A percentile compares a stretch with the other conserved stretches of the same genome.
Evolutionary conservation across 495 filamentous ascomycete genomes (phyloP).

Genomic region (Podospora didyma): DNA sequence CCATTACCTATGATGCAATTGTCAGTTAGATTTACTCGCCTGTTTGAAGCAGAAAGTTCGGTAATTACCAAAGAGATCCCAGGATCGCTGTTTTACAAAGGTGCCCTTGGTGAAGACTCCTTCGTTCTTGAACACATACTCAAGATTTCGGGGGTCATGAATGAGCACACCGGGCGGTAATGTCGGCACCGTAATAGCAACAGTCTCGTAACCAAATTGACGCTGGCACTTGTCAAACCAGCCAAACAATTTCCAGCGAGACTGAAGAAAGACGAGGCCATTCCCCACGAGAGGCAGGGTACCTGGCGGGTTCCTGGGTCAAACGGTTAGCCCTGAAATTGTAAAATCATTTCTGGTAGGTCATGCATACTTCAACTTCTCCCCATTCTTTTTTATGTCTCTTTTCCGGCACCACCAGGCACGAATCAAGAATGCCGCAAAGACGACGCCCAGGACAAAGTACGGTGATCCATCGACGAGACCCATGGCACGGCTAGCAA

Average conservation of each 20-base stretch:
- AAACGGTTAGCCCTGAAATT: too few relatives aligned
- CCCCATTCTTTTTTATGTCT: conserved; percentile 22
- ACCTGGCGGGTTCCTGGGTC: conserved; percentile 44
- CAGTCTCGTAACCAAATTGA: conserved; percentile 51
- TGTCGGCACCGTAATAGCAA: conserved; percentile 53
- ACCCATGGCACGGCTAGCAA: conserved; percentile 9
- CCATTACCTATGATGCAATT: conserved; percentile 42
- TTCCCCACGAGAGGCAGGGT: conserved; percentile 56
- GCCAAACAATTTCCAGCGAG: conserved; percentile 51
- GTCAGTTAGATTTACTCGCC: not conserved
- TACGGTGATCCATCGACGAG: conserved; percentile 13
- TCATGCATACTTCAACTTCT: conserved; percentile 19
- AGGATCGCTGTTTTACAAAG: conserved; percentile 53
- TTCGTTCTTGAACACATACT: conserved; percentile 57
- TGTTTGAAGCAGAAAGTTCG: not conserved
- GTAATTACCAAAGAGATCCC: conserved; percentile 53
- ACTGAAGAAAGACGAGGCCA: conserved; percentile 53
- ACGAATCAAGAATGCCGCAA: conserved; percentile 19
- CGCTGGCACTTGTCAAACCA: conserved; percentile 57
- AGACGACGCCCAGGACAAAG: conserved; percentile 11
- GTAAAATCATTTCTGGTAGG: not conserved
- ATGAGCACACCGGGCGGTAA: conserved; percentile 56
- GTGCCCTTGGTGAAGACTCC: conserved; percentile 53
- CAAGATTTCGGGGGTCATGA: conserved; percentile 54
- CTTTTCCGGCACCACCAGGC: conserved; percentile 7